phyloP scores from a whole-genome alignment of 805 yeast species.

The Brettanomyces custersianus region DNA sequence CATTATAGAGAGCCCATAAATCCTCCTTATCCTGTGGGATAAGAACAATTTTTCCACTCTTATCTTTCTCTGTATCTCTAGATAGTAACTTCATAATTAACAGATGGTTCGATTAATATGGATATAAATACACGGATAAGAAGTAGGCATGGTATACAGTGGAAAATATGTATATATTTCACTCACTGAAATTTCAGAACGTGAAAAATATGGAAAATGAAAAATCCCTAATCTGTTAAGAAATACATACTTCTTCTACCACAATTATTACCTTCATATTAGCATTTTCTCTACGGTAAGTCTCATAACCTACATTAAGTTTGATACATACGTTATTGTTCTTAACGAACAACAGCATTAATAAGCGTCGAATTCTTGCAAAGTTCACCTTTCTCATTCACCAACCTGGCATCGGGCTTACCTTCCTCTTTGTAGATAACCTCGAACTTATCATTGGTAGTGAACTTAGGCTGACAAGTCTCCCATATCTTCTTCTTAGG shows the following conservation, averaged over 20 bases:
- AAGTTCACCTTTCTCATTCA: slow-evolving; percentile 69
- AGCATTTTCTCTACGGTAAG: too few species aligned
- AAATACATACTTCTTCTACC: too few species aligned
- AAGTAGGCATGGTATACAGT: background rate
- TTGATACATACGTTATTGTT: too few species aligned
- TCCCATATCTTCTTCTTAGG: slow-evolving; percentile 99
- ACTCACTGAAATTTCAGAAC: background rate
- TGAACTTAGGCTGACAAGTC: slow-evolving; percentile 82
- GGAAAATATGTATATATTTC: background rate
- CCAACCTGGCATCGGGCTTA: slow-evolving; percentile 61
- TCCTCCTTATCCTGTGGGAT: slow-evolving; percentile 88
- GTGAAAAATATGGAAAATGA: too few species aligned
- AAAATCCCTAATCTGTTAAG: too few species aligned
- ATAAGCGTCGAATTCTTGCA: slow-evolving; percentile 68
- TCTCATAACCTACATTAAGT: too few species aligned
- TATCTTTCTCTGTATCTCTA: slow-evolving; percentile 44
- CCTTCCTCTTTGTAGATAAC: slow-evolving; percentile 78
- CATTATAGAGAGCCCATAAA: slow-evolving; percentile 78
- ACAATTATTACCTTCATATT: too few species aligned
- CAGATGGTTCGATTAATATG: too few species aligned
- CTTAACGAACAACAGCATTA: slow-evolving; percentile 70
- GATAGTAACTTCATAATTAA: slow-evolving; percentile 54
- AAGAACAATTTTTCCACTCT: slow-evolving; percentile 56
- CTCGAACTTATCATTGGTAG: slow-evolving; percentile 67
- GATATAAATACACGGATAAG: background rate